Conservation (phyloP, 2,329 filamentous ascomycete genomes). For the Myriosclerotinia duriaeana region DNA sequence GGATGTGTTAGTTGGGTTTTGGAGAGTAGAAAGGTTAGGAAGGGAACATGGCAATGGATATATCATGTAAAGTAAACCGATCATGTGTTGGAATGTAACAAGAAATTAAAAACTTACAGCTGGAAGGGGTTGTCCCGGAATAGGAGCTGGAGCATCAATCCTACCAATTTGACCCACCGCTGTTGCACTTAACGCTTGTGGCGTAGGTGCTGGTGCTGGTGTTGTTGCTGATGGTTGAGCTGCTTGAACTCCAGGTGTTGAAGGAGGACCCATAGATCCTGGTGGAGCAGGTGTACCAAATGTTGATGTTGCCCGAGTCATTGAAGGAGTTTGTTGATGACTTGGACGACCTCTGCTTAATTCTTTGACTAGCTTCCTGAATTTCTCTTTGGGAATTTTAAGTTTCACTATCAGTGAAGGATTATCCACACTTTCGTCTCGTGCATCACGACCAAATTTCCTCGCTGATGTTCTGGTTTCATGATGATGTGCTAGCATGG, state of each 20-base stretch:
- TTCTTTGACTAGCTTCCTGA: constrained; percentile 64
- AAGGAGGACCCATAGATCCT: constrained; percentile 55
- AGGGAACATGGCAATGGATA: constrained; percentile 32
- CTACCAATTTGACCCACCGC: constrained; percentile 60
- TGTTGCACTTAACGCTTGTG: constrained; percentile 40
- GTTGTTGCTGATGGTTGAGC: constrained; percentile 32
- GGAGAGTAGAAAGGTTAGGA: neutral
- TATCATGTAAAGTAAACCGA: constrained; percentile 34
- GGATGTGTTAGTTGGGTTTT: constrained; percentile 31
- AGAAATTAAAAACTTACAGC: constrained; percentile 54
- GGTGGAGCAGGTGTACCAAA: constrained; percentile 49
- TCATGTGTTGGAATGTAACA: constrained; percentile 26
- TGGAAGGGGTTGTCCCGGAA: constrained; percentile 55
- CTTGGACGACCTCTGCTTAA: constrained; percentile 47
- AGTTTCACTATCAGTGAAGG: constrained; percentile 69
- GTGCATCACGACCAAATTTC: constrained; percentile 59
- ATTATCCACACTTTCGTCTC: constrained; percentile 76
- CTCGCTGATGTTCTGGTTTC: constrained; percentile 69
- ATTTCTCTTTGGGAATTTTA: constrained; percentile 68
- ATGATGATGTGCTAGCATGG: constrained; percentile 64
- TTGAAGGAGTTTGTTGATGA: constrained; percentile 45
- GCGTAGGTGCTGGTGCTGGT: constrained; percentile 38
- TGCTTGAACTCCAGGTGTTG: constrained; percentile 42
- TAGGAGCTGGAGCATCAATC: constrained; percentile 63
- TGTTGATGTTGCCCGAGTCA: constrained; percentile 48